phyloP scores from a whole-genome alignment of 441 rosid species.

The Gossypium davidsonii region DNA sequence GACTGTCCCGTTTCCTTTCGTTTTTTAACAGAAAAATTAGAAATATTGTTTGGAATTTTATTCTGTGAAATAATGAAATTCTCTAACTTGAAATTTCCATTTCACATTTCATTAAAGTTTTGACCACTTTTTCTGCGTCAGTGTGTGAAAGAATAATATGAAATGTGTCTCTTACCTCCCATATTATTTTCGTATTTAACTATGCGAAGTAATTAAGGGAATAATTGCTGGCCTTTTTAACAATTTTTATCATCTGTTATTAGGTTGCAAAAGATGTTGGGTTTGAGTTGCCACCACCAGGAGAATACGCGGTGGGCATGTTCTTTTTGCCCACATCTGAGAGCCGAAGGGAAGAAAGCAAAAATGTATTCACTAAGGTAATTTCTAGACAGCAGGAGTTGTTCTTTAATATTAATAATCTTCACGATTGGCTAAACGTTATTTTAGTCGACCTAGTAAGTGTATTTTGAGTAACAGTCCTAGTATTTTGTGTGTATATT shows the following conservation, averaged over 20 bases:
- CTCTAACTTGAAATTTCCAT: background rate
- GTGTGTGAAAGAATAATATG: background rate
- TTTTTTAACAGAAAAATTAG: background rate
- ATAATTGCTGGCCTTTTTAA: background rate
- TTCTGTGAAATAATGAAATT: background rate
- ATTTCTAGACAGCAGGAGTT: background rate
- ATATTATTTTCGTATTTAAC: background rate
- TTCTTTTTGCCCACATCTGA: constrained; percentile 83
- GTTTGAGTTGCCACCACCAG: constrained; percentile 73
- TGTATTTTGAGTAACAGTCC: background rate
- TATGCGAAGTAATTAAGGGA: background rate
- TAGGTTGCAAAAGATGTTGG: constrained; percentile 72
- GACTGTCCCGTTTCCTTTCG: background rate
- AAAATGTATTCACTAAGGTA: constrained; percentile 85
- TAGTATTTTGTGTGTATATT: background rate
- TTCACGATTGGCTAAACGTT: background rate
- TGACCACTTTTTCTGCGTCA: background rate
- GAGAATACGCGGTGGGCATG: constrained; percentile 97
- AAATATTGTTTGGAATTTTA: background rate
- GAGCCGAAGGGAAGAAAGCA: constrained; percentile 76
- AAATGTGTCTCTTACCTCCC: background rate
- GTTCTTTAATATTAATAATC: background rate
- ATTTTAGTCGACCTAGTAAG: background rate
- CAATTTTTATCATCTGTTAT: background rate
- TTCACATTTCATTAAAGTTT: background rate